phyloP scores from a whole-genome alignment of 169 alveolate genomes.

The Neospora caninum region DNA sequence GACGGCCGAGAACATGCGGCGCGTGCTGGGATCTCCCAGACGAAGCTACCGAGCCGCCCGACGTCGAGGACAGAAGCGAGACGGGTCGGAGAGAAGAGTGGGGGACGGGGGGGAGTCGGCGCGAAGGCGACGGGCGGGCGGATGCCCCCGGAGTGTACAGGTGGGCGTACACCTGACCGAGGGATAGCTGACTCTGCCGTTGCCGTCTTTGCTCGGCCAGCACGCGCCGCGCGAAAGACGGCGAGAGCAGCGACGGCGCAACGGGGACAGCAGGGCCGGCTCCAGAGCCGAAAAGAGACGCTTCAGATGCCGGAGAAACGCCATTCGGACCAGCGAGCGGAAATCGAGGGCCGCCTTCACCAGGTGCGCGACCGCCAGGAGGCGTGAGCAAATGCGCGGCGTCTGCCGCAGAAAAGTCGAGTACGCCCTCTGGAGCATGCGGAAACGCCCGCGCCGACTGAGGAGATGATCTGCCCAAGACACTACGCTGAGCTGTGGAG shows the following conservation, averaged over 20 bases:
- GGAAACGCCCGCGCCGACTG: not conserved
- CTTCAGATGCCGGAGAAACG: too few relatives aligned
- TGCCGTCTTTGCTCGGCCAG: conserved; percentile 5
- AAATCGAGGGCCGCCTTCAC: too few relatives aligned
- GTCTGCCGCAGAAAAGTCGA: too few relatives aligned
- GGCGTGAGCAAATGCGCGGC: too few relatives aligned
- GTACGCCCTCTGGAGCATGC: not conserved
- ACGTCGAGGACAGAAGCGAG: not conserved
- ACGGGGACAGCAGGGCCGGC: not conserved
- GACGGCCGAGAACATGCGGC: not conserved
- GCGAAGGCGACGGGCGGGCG: not conserved
- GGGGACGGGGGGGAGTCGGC: not conserved
- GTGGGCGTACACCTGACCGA: conserved; percentile 19
- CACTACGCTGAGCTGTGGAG: not conserved
- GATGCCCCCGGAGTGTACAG: conserved; percentile 1
- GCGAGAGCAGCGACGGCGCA: not conserved
- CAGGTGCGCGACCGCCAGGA: too few relatives aligned
- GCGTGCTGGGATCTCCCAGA: not conserved
- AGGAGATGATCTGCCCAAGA: not conserved
- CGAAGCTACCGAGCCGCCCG: not conserved
- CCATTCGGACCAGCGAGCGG: too few relatives aligned
- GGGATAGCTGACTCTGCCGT: not conserved
- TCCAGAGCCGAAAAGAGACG: not conserved
- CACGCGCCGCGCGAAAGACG: conserved; percentile 24
- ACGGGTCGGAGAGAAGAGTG: not conserved